Conservation (phyloP, 306 rosid genomes). For the Trifolium pratense region DNA sequence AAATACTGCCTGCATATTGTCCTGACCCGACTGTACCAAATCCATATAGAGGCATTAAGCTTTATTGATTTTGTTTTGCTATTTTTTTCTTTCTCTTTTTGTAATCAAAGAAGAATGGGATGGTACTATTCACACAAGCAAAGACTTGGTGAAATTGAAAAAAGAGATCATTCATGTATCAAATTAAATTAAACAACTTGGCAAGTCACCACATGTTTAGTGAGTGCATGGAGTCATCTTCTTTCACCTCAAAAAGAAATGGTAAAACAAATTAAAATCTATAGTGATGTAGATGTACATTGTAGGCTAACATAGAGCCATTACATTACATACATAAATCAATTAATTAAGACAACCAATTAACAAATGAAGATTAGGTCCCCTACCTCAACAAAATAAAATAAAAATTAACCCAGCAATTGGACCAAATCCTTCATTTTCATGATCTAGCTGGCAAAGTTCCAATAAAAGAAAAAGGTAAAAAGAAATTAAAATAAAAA, state of each 20-base stretch:
- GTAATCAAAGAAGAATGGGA: background rate
- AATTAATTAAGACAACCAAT: slow-evolving; percentile 32
- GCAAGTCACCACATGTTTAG: slow-evolving; percentile 19
- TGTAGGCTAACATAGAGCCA: slow-evolving; percentile 38
- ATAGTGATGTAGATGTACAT: slow-evolving; percentile 44
- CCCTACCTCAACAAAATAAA: background rate
- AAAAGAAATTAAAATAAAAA: background rate
- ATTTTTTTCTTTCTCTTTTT: background rate
- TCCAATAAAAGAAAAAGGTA: background rate
- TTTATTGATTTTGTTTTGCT: background rate
- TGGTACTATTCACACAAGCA: background rate
- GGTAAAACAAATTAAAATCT: slow-evolving; percentile 11
- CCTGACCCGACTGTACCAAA: too few species aligned
- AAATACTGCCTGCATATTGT: too few species aligned
- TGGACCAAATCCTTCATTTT: slow-evolving; percentile 3
- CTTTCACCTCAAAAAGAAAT: slow-evolving; percentile 27
- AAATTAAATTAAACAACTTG: slow-evolving; percentile 31
- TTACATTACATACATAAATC: background rate
- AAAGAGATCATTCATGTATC: background rate
- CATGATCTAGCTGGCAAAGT: slow-evolving; percentile 5
- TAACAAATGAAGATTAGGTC: slow-evolving; percentile 20
- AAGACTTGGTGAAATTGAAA: background rate
- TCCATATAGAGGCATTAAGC: too few species aligned
- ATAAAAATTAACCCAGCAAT: background rate
- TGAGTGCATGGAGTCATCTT: slow-evolving; percentile 9